A percentile compares a stretch with the other conserved stretches of the same genome.
Evolutionary conservation across 352 stramenopile species (phyloP).

Genomic region (Globisporangium cederbergense): DNA sequence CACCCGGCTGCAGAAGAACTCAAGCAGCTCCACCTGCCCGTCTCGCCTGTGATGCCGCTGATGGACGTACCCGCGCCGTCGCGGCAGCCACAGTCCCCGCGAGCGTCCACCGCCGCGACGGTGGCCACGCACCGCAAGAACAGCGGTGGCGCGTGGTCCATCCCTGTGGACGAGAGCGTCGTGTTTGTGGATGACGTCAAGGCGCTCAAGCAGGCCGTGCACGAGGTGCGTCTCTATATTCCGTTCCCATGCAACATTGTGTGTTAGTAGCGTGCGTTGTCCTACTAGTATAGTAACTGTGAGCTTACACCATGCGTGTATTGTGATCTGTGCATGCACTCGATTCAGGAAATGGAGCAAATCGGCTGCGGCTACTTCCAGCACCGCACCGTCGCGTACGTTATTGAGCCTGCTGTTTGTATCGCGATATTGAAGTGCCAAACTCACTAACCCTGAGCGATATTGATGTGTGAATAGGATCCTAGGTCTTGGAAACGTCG

Average conservation of each 20-base stretch:
- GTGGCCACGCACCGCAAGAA: background rate
- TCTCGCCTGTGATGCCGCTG: background rate
- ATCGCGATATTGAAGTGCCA: slow-evolving; percentile 16
- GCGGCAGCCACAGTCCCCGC: background rate
- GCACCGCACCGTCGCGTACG: slow-evolving; percentile 62
- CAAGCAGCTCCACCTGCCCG: too few relatives aligned
- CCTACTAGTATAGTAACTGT: background rate
- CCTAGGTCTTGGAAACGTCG: slow-evolving; percentile 81
- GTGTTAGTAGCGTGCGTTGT: background rate
- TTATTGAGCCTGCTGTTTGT: background rate
- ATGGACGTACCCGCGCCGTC: background rate
- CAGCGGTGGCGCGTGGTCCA: slow-evolving; percentile 6
- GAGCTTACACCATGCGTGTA: background rate
- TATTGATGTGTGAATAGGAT: slow-evolving; percentile 39
- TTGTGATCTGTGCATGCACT: background rate
- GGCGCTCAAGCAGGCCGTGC: slow-evolving; percentile 58
- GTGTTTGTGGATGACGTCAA: slow-evolving; percentile 55
- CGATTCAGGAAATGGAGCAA: slow-evolving; percentile 61
- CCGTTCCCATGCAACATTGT: background rate
- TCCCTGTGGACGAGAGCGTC: slow-evolving; percentile 12
- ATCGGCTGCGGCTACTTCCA: slow-evolving; percentile 77
- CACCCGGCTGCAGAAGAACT: too few relatives aligned
- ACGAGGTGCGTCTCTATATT: slow-evolving; percentile 29
- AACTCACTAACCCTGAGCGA: background rate
- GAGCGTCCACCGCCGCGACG: background rate